Evolutionary conservation across 2,329 filamentous ascomycete genomes (phyloP), one percentile per base, ranked within the genome.

Genomic region (Aspergillus sp.): DNA sequence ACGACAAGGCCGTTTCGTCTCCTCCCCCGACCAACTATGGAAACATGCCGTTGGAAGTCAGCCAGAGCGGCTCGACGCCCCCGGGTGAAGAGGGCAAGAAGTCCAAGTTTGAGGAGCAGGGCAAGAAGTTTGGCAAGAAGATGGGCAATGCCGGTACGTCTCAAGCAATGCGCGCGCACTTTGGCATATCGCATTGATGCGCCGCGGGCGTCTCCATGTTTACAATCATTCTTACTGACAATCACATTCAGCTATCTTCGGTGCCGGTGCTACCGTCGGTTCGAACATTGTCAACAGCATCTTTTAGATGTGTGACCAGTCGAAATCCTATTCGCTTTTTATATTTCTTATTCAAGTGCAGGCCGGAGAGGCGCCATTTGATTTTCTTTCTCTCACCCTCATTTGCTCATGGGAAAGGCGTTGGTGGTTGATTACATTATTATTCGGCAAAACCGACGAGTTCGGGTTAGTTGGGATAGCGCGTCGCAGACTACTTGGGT

Each of bases 41-140:
- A 53, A 86, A 89, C 68, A 88, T 90, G 78, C 92, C 92, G 60
- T 85, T 95, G 78, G 90, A 91, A 48, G 85, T 95, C 3, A 86
- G 87, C 39, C 83, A 91, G 69, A 69, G 70, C 45, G 81, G 81
- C 55, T 83, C 82, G 57, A 74, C 67, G 65, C 75, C 32, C 0
- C 32, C 74, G 62, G 74, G 69, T 30, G 67, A 68, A 56, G 74
- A 74, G 64, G 79, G 74, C 61, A 80, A 78, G 67, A 79, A 75
- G 68, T 82, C 81, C 73, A 95, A 95, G 80, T 80, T 88, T 15
- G 84, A 87, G 64, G 84, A 91, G 77, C 85, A 88, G 58, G 92
- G 91, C 58, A 97, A 97, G 87, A 97, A 97, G 81, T 91, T 97
- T 78, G 93, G 94, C 67, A 96, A 96, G 86, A 98, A 97, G 83